Base-by-base conservation (phyloP, 441 rosid species). In the Eruca vesicaria region DNA sequence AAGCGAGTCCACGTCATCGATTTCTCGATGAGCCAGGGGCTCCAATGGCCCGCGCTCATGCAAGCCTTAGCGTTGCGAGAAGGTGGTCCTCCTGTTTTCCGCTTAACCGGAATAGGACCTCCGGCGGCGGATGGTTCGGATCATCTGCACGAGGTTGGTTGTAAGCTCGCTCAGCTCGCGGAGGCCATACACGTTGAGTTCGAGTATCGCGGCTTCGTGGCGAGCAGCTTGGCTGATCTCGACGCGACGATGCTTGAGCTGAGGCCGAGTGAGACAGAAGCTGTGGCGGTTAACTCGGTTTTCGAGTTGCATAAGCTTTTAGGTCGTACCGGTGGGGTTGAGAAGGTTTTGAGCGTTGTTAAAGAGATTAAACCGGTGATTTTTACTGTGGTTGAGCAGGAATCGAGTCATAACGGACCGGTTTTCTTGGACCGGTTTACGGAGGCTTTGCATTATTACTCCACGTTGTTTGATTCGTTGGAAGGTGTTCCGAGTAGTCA, bases 1-100 rank as follows among this genome's bases (percentile, higher is more conserved):
- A 78, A 75, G 43, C 78, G 93, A 3, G 97, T 95, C 18, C 99
- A 90, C 45, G 98, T 95, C 2, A 85, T 95, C 15, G 98, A 95
- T 72, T 92, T 95, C 68, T 84, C 92, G 12, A 88, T 95, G 83
- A 91, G 87, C 48, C 91, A 95, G 38, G 98, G 99, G 6, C 82
- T 89, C 81, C 97, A 92, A 70, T 92, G 98, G 99, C 99, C 97
- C 1, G 93, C 93, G 5, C 78, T 91, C 52, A 83, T 91, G 87
- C 93, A 86, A 55, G 97, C 97, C 29, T 75, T 95, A 6, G 99
- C 99, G 72, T 76, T 9, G 53, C 81, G 15, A 50, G 98, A 19
- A 1, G 98, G 93, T 2, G 99, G 99, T 8, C 94, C 98, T 4
- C 97, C 98, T 0, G 65, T 80, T 14, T 89, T 95, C 59, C 84